Base-by-base conservation (phyloP, 1,284 basidiomycete species). In the Marasmius fiardii region DNA sequence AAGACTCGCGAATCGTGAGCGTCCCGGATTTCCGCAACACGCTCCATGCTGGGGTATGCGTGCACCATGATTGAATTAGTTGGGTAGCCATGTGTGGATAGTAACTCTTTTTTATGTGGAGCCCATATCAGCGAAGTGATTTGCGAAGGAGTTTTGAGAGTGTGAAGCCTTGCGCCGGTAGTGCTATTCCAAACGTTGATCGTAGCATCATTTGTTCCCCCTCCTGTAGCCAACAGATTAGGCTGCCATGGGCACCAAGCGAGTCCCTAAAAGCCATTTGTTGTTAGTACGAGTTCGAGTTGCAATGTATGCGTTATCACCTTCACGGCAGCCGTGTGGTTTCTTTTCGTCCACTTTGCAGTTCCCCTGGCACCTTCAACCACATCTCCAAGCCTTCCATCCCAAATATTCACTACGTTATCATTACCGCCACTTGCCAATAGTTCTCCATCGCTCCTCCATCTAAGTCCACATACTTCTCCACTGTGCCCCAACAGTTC, bases 211-310 rank as follows among this genome's bases (percentile, higher is more conserved):
- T 91, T 91, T 0, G 94, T 95, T 0, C 97, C 97, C 1, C 97
- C 97, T 0, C 97, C 97, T 0, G 91, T 89, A 0, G 96, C 96
- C 48, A 99, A 83, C 7, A 99, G 78, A 8, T 90, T 90, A 0
- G 90, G 84, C 74, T 96, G 93, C 95, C 96, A 98, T 0, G 96
- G 94, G 63, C 93, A 98, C 94, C 97, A 99, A 0, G 94, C 93
- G 45, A 99, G 76, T 0, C 95, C 95, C 89, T 92, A 56, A 43
- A 57, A 43, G 49, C 8, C 47, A 20, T 55, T 12, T 5, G 12
- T 24, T 24, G 33, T 47, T 24, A 21, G 28, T n/a, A 47, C 33
- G 44, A 21, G 53, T 43, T 23, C 6, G 12, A 41, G 34, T 11
- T 48, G 37, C 5, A 39, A 43, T 39, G 51, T 23, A 28, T 26